Evolutionary conservation across 192 early-diverging fungal genomes (phyloP), one percentile per base, ranked within the genome.

Genomic region (Kappamyces sp.): DNA sequence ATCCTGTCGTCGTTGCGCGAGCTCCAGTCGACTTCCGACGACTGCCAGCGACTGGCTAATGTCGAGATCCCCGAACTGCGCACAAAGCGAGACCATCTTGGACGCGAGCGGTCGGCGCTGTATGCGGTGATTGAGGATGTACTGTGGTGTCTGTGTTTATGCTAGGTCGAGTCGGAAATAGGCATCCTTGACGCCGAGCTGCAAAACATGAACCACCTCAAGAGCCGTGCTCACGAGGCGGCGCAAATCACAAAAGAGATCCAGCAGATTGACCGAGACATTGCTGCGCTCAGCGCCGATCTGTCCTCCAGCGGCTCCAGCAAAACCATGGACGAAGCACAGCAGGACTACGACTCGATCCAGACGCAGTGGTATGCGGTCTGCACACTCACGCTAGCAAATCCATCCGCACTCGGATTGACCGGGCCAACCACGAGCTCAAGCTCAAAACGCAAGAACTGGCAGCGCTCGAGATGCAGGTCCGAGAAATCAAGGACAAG

Each of bases 361-460:
- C 43, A 44, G 43, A 10, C 43, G 8, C 43, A 44, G 13, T 44
- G 43, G 43, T 44, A 13, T 23, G 23, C 23, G 23, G 23, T 23
- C 23, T 23, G 23, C 23, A 23, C 23, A 23, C 23, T 23, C 23
- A 23, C 23, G 23, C 23, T 23, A 23, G 78, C 48, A 65, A 62
- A 9, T 43, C 52, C 4, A 49, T 87, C 7, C 68, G 82, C 9
- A 73, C 74, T 12, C 73, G 84, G 43, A 72, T 88, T 3, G 71
- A 79, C 6, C 64, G 75, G 13, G 54, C 79, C 53, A 74, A 72
- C 33, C 67, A 63, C 7, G 84, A 89, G 44, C 64, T 60, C 40
- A 55, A 74, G 15, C 51, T 54, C n/a, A 76, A 77, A 54, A 85
- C 87, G 61, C 70, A 72, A 43, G 80, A 80, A 43, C 53, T 83